Percentiles rank a stretch among this genome's conserved stretches.
Conservation (phyloP, 1,284 basidiomycete genomes). For the Inonotus hispidus region DNA sequence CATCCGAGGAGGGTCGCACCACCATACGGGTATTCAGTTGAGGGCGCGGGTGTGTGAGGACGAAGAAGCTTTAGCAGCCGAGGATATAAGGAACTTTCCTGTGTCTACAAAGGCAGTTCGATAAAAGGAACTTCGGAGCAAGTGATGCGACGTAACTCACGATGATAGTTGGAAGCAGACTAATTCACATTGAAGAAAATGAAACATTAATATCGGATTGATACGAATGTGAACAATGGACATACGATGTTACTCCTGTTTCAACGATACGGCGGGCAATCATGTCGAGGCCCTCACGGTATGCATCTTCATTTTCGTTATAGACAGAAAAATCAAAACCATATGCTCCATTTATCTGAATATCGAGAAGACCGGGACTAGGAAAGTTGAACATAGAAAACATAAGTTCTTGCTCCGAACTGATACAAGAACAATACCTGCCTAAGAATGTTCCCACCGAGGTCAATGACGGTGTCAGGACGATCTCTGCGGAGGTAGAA, state of each 20-base stretch:
- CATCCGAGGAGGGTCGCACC: constrained; percentile 72
- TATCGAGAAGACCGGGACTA: constrained; percentile 75
- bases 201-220: not conserved
- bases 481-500: constrained; percentile 61
- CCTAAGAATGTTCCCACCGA: constrained; percentile 72
- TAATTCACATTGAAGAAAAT: constrained; percentile 23
- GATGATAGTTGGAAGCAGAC: constrained; percentile 74
- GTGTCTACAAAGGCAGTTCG: constrained; percentile 44
- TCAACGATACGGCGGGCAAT: constrained; percentile 76
- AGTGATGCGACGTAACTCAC: constrained; percentile 39
- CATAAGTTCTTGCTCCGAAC: not conserved
- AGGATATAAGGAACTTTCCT: constrained; percentile 67
- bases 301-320: constrained; percentile 62
- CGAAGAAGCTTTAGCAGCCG: constrained; percentile 57
- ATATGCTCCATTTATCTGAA: constrained; percentile 86
- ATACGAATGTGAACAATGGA: constrained; percentile 21
- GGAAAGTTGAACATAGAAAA: not conserved
- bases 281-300: constrained; percentile 61
- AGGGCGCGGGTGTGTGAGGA: constrained; percentile 53
- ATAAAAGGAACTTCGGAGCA: constrained; percentile 8
- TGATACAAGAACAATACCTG: constrained; percentile 23
- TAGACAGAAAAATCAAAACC: constrained; percentile 86
- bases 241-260: constrained; percentile 83
- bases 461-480: constrained; percentile 57
- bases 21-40: constrained; percentile 20